These are phyloP conservation scores for Hymenoscyphus scutula DNA, from an alignment of 2,329 filamentous ascomycete species.

Conservation along the genomic window DNA sequence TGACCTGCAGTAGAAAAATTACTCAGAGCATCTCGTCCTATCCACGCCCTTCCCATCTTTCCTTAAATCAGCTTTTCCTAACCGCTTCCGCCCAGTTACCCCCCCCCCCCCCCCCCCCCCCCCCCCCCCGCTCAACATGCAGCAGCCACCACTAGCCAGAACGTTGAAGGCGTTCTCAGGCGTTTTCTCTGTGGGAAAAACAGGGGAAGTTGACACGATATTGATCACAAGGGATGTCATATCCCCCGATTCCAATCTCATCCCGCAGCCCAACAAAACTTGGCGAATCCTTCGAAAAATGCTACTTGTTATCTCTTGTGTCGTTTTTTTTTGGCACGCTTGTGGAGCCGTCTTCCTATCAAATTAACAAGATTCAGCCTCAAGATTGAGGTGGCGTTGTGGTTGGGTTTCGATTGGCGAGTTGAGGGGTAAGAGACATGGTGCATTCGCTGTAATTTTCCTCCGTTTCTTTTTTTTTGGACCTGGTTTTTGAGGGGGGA, in stretches of 20 bases:
- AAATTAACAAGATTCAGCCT: not conserved
- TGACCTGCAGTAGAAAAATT: too few relatives aligned
- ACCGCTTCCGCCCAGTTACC: too few relatives aligned
- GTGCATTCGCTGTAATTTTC: slow-evolving; percentile 1
- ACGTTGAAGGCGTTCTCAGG: not conserved
- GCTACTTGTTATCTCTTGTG: not conserved
- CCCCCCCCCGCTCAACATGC: too few relatives aligned
- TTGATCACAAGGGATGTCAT: not conserved
- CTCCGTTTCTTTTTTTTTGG: not conserved
- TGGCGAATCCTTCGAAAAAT: not conserved
- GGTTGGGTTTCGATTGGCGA: not conserved
- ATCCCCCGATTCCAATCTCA: not conserved
- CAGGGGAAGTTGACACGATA: not conserved
- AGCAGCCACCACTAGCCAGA: not conserved
- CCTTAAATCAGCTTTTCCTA: too few relatives aligned
- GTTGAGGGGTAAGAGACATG: not conserved
- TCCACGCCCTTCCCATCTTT: too few relatives aligned
- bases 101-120: too few relatives aligned
- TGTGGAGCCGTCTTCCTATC: slow-evolving; percentile 6
- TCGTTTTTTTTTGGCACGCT: not conserved
- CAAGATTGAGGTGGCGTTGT: not conserved
- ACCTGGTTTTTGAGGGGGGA: not conserved
- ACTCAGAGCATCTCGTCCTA: too few relatives aligned
- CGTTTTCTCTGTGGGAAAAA: not conserved
- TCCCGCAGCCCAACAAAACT: not conserved